These are phyloP conservation scores for Hypoxylon sp. DNA, from an alignment of 2,329 filamentous ascomycete genomes.

Conservation along the genomic window DNA sequence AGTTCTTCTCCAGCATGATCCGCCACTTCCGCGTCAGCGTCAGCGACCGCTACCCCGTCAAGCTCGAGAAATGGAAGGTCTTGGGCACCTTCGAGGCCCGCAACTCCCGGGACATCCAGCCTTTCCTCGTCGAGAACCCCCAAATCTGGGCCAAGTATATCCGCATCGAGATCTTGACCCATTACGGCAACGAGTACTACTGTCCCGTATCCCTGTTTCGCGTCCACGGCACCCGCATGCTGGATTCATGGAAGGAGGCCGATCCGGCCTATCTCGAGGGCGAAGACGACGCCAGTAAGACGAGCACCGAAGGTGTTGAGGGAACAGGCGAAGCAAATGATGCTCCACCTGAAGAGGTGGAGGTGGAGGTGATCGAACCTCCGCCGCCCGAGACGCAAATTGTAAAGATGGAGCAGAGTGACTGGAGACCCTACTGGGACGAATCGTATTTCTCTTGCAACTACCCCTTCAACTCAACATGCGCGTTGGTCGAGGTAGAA, in stretches of 20 bases:
- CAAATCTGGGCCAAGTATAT: slow-evolving; percentile 96
- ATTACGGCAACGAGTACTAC: slow-evolving; percentile 97
- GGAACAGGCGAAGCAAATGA: slow-evolving; percentile 43
- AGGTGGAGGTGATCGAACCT: slow-evolving; percentile 42
- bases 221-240: slow-evolving; percentile 95
- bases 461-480: slow-evolving; percentile 39
- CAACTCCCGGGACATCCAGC: slow-evolving; percentile 93
- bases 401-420: slow-evolving; percentile 38
- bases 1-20: slow-evolving; percentile 99
- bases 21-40: slow-evolving; percentile 91
- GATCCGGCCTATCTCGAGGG: slow-evolving; percentile 75
- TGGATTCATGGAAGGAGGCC: slow-evolving; percentile 90
- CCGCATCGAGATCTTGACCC: slow-evolving; percentile 88
- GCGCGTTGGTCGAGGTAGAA: slow-evolving; percentile 30
- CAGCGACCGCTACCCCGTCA: slow-evolving; percentile 93
- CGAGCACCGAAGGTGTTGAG: slow-evolving; percentile 50
- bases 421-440: slow-evolving; percentile 47
- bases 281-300: slow-evolving; percentile 56
- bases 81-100: slow-evolving; percentile 89
- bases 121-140: slow-evolving; percentile 93
- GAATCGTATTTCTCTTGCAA: slow-evolving; percentile 45
- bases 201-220: slow-evolving; percentile 91
- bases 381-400: slow-evolving; percentile 41
- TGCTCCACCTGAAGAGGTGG: slow-evolving; percentile 34
- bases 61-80: slow-evolving; percentile 90